Base-by-base conservation (phyloP, 2,329 filamentous ascomycete species). In the Monosporascus sp. region DNA sequence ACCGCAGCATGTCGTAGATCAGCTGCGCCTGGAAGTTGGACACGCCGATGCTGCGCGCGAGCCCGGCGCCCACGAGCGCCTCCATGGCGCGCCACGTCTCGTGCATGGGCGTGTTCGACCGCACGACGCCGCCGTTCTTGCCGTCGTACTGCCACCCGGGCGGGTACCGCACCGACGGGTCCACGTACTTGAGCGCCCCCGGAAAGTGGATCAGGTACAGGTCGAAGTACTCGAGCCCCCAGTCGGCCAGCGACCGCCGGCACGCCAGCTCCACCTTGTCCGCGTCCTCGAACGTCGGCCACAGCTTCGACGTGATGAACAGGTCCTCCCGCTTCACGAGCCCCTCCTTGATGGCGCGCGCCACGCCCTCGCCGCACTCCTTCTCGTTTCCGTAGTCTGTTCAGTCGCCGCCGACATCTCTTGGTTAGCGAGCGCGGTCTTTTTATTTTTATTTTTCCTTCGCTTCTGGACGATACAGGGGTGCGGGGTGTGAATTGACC, bases 241-340 rank as follows among this genome's bases (percentile, higher is more conserved):
- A 93, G 78, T 93, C 88, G 61, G 84, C 81, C 57, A 92, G 84
- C 74, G 92, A 88, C 68, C 86, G 86, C 71, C 83, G 83, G 72
- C 78, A 81, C 68, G 94, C 91, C 54, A 85, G 85, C 73, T 87
- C 84, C 58, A 93, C 89, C 63, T 81, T 80, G 62, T 93, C 86
- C 63, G 79, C 79, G 65, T 93, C 87, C 78, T 96, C 90, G 82
- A 91, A 96, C 61, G 86, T 86, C 77, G 93, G 91, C 91, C 91
- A 96, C 54, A 96, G 86, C 79, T 96, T 96, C 73, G 87, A 91
- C 60, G 92, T 88, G 68, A 96, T 85, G 82, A 96, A 96, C 69
- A 96, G 87, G 24, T 96, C 90, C 72, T 89, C 84, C 55, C 89
- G 87, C 78, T 86, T 91, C 63, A 92, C 88, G 54, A 93, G 72